Conservation (phyloP, 2,329 filamentous ascomycete genomes). For the Aspergillus calidoustus region DNA sequence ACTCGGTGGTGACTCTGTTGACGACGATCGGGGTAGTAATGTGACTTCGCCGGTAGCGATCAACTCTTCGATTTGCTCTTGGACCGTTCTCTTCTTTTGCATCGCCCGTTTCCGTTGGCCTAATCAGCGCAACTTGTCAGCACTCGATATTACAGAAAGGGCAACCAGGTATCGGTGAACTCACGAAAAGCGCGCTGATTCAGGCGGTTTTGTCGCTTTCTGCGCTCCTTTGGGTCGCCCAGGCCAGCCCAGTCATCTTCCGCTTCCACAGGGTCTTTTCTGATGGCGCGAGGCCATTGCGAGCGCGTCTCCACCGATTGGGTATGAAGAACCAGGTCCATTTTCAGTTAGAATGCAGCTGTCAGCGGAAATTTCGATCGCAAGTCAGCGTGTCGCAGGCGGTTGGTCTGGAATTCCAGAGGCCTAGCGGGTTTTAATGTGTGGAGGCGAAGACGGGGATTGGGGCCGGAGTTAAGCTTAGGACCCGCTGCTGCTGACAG, state of each 20-base stretch:
- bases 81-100: slow-evolving; percentile 6
- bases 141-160: not conserved
- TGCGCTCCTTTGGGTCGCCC: slow-evolving; percentile 32
- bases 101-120: slow-evolving; percentile 29
- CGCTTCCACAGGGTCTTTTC: not conserved
- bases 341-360: not conserved
- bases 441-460: not conserved
- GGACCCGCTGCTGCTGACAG: not conserved
- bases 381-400: not conserved
- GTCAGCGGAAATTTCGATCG: not conserved
- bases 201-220: slow-evolving; percentile 36
- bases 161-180: not conserved
- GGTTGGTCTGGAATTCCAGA: not conserved
- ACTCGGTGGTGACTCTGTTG: not conserved
- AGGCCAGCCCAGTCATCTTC: slow-evolving; percentile 33
- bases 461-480: slow-evolving; percentile 9
- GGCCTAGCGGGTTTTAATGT: not conserved
- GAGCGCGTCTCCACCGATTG: not conserved
- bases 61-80: slow-evolving; percentile 10
- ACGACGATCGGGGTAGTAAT: not conserved
- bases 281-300: not conserved
- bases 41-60: slow-evolving; percentile 12
- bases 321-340: not conserved
- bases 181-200: slow-evolving; percentile 38
- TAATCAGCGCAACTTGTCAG: slow-evolving; percentile 3